Evolutionary conservation across 2,329 filamentous ascomycete genomes (phyloP).

Genomic region (Exserohilum turcica): DNA sequence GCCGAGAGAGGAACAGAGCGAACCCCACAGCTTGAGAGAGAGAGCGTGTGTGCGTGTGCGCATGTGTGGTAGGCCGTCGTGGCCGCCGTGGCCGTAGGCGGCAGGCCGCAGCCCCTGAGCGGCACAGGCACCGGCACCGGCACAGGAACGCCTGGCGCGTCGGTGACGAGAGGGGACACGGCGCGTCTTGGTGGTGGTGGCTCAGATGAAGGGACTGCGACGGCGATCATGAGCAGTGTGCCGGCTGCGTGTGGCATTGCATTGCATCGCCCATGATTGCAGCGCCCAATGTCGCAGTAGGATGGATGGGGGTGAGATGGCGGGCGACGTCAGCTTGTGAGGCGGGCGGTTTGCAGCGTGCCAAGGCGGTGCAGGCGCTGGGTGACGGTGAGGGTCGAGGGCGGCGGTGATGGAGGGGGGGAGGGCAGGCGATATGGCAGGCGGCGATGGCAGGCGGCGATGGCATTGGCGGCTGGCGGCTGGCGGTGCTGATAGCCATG

Average conservation of each 20-base stretch:
- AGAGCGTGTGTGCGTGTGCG: too few relatives aligned
- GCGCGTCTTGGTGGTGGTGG: background rate
- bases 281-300: too few relatives aligned
- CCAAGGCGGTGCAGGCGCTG: background rate
- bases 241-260: constrained; percentile 21
- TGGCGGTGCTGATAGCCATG: too few relatives aligned
- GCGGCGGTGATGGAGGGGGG: too few relatives aligned
- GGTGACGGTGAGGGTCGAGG: background rate
- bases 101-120: constrained; percentile 19
- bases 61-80: background rate
- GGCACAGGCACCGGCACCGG: constrained; percentile 11
- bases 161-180: constrained; percentile 8
- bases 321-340: background rate
- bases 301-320: too few relatives aligned
- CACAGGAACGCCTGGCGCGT: constrained; percentile 9
- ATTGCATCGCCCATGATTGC: constrained; percentile 8
- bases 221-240: constrained; percentile 18
- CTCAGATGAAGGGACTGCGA: constrained; percentile 28
- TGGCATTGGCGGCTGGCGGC: too few relatives aligned
- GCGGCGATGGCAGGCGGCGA: too few relatives aligned
- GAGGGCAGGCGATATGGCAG: too few relatives aligned
- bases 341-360: too few relatives aligned
- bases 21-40: constrained; percentile 19
- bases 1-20: background rate
- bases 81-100: too few relatives aligned